Evolutionary conservation across 495 filamentous ascomycete species (phyloP), one percentile per base, ranked within the genome.

Genomic region (Xylaria scruposa): DNA sequence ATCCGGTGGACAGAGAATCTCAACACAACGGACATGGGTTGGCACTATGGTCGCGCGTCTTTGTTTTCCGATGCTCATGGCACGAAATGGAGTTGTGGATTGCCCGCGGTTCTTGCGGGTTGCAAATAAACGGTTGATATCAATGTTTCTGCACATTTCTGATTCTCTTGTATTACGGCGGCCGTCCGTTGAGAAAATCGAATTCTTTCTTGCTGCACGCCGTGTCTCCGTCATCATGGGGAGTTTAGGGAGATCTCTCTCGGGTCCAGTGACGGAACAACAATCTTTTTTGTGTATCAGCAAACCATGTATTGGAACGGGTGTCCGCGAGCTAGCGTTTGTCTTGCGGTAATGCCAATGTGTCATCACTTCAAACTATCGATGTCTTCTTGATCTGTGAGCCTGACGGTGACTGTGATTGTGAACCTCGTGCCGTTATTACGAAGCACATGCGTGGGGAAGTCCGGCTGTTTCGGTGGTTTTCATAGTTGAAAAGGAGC

Each of bases 81-180:
- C 76, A 79, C 77, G 74, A 77, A 68, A 75, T 70, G 77, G 77
- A 75, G 75, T 72, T 72, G 77, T 79, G 75, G 75, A 74, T 74
- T 70, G 70, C 69, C 69, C 75, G 71, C 75, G 77, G 73, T 79
- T 76, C 70, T 74, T 72, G 65, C 56, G 77, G 76, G 75, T 74
- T 79, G 77, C 77, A 79, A 78, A 79, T 79, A 79, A 72, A 79
- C 68, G 77, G 77, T 73, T 76, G 74, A 79, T 78, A 70, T 79
- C 77, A 70, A 76, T 79, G 70, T 71, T 71, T 70, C 46, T 65
- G 69, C 60, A 71, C 47, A 51, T 70, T 53, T 70, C 29, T 62
- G 56, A 70, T 70, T 70, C 59, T 64, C 46, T 70, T 70, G 59
- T 70, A 64, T 64, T n/a, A 63, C 58, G 59, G 46, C 42, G 59